These are phyloP conservation scores for Fusarium gaditjirri DNA, from an alignment of 2,329 filamentous ascomycete species.

Conservation along the genomic window DNA sequence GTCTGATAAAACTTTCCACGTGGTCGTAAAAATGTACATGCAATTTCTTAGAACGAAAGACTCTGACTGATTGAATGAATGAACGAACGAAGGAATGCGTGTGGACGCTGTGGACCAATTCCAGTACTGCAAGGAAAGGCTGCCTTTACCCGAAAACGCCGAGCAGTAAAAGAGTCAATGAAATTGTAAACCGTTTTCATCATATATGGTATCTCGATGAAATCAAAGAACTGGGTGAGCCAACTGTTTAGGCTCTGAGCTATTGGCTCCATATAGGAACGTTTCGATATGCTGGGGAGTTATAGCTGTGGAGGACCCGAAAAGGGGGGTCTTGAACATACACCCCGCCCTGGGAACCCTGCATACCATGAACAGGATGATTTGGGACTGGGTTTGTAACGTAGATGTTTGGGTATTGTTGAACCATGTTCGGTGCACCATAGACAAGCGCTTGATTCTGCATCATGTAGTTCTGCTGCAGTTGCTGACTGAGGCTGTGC, in stretches of 20 bases:
- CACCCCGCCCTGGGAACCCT: conserved; percentile 28
- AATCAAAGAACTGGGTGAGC: conserved; percentile 13
- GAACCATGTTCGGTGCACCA: conserved; percentile 30
- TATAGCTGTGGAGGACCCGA: conserved; percentile 67
- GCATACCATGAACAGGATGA: conserved; percentile 21
- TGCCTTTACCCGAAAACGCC: conserved; percentile 35
- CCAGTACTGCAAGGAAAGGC: conserved; percentile 21
- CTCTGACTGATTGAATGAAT: background rate
- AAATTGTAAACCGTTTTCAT: conserved; percentile 15
- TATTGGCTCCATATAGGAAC: conserved; percentile 65
- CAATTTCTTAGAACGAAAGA: conserved; percentile 28
- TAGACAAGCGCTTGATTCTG: conserved; percentile 35
- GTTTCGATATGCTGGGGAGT: conserved; percentile 66
- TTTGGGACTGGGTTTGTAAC: conserved; percentile 14
- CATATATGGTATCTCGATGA: conserved; percentile 36
- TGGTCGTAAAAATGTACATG: conserved; percentile 16
- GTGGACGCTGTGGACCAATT: conserved; percentile 36
- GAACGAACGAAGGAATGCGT: conserved; percentile 23
- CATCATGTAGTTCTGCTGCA: conserved; percentile 37
- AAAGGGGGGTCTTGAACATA: conserved; percentile 53
- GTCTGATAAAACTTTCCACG: conserved; percentile 12
- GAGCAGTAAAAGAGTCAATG: conserved; percentile 7
- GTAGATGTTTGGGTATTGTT: conserved; percentile 37
- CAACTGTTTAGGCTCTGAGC: background rate
- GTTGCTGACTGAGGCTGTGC: conserved; percentile 32